Evolutionary conservation across 106 monocot genomes (phyloP).

Genomic region (Agapanthus africanus): DNA sequence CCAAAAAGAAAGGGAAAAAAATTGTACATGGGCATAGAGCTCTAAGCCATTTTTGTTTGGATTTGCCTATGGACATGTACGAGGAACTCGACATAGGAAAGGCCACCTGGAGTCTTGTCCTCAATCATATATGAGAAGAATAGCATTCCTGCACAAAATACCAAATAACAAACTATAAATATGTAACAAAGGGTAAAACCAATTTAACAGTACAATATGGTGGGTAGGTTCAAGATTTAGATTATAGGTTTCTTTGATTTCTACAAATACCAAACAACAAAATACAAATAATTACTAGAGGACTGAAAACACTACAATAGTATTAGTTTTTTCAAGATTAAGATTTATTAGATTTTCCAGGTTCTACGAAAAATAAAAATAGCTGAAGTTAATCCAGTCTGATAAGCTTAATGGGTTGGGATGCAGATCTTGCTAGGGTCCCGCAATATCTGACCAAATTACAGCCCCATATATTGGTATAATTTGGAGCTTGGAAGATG

Average conservation of each 20-base stretch:
- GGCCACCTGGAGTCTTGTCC: conserved; percentile 75
- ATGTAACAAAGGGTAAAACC: background rate
- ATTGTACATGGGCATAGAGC: too few species aligned
- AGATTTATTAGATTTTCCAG: too few species aligned
- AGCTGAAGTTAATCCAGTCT: background rate
- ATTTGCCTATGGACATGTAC: conserved; percentile 96
- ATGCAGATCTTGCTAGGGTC: background rate
- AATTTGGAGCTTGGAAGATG: background rate
- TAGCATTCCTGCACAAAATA: conserved; percentile 53
- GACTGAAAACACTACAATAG: too few species aligned
- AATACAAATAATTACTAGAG: too few species aligned
- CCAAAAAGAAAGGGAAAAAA: too few species aligned
- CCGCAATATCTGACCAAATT: background rate
- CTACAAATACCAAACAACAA: too few species aligned
- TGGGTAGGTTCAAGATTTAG: background rate
- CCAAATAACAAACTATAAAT: background rate
- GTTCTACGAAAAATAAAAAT: too few species aligned
- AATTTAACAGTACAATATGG: background rate
- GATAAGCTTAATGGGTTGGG: background rate
- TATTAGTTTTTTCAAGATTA: too few species aligned
- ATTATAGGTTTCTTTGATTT: background rate
- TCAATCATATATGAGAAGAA: conserved; percentile 95
- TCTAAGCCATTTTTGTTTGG: conserved; percentile 73
- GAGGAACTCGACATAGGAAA: conserved; percentile 96
- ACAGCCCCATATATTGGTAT: background rate